Percentiles rank a stretch among this genome's conserved stretches.
These are phyloP conservation scores for Myochromella boudieri DNA, from an alignment of 768 basidiomycete genomes.

Conservation along the genomic window DNA sequence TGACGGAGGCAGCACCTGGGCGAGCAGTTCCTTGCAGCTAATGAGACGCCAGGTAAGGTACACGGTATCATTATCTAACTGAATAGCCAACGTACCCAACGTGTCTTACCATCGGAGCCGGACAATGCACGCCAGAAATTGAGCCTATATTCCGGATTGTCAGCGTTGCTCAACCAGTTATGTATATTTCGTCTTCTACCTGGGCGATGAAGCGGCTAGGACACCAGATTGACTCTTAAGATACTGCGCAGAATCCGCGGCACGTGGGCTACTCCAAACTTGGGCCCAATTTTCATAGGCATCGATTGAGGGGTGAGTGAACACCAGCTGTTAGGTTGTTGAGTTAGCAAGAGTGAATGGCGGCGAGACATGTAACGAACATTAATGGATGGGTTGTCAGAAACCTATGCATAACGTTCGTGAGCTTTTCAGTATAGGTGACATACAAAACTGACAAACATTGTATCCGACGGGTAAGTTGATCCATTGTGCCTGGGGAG, in stretches of 20 bases:
- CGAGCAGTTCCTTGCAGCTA: constrained; percentile 65
- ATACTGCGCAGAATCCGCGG: constrained; percentile 59
- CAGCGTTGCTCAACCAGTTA: neutral
- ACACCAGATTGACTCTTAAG: constrained; percentile 50
- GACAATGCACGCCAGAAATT: constrained; percentile 64
- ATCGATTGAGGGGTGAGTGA: constrained; percentile 62
- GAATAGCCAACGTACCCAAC: constrained; percentile 38
- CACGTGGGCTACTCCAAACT: constrained; percentile 52
- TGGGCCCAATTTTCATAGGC: constrained; percentile 67
- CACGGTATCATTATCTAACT: neutral
- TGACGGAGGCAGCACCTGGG: constrained; percentile 55
- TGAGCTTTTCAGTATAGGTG: neutral
- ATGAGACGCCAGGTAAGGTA: neutral
- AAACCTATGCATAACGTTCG: constrained; percentile 30
- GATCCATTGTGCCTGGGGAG: constrained; percentile 50
- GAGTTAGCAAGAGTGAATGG: too few species aligned
- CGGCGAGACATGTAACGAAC: constrained; percentile 22
- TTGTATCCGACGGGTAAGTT: constrained; percentile 59
- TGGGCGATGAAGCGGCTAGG: constrained; percentile 55
- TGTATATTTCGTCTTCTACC: constrained; percentile 27
- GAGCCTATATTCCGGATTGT: constrained; percentile 30
- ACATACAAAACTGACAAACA: constrained; percentile 23
- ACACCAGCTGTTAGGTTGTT: constrained; percentile 53
- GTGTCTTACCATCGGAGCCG: constrained; percentile 44
- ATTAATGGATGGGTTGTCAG: constrained; percentile 66